phyloP scores from a whole-genome alignment of 2,329 filamentous ascomycete genomes.

The Exserohilum turcica region DNA sequence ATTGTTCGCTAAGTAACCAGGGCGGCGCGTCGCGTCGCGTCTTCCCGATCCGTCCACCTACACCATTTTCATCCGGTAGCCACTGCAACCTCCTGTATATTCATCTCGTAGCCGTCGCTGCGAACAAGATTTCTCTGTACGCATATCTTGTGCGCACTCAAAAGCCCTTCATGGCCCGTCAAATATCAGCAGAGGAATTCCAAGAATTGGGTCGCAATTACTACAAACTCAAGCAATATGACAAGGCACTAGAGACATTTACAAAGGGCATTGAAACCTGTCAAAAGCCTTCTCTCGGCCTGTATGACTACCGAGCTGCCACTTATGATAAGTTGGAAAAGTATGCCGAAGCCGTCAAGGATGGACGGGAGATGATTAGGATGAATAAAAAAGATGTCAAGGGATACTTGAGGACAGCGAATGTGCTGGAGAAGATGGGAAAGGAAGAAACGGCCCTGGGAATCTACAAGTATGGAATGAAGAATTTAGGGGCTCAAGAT shows the following conservation, averaged over 20 bases:
- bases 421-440: conserved; percentile 54
- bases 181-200: conserved; percentile 42
- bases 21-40: conserved; percentile 2
- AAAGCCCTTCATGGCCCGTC: conserved; percentile 32
- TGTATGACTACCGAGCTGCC: conserved; percentile 62
- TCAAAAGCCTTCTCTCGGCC: conserved; percentile 29
- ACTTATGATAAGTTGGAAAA: conserved; percentile 60
- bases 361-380: conserved; percentile 63
- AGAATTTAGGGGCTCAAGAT: conserved; percentile 52
- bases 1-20: neutral
- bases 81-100: neutral
- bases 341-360: conserved; percentile 58
- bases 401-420: conserved; percentile 63
- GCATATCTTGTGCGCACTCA: neutral
- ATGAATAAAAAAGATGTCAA: conserved; percentile 57
- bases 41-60: neutral
- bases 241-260: conserved; percentile 43
- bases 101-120: neutral
- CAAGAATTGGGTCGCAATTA: conserved; percentile 43
- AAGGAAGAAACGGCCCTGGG: conserved; percentile 60
- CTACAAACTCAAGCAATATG: conserved; percentile 45
- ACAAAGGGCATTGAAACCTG: conserved; percentile 37
- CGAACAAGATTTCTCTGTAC: neutral
- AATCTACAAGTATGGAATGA: conserved; percentile 64
- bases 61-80: neutral